Conservation (phyloP, 306 rosid genomes). For the Corylus americana region DNA sequence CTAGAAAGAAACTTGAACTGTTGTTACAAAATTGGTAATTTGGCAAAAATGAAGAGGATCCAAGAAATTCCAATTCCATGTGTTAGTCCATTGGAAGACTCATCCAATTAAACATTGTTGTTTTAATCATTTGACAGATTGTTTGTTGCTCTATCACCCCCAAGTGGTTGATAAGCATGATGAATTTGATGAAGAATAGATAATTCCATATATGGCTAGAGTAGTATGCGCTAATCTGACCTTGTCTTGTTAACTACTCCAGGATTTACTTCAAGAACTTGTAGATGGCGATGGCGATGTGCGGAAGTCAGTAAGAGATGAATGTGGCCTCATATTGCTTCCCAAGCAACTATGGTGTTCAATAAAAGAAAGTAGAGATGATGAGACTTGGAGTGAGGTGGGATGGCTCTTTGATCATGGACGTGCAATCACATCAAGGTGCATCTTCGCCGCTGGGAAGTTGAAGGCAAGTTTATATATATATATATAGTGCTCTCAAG, state of each 20-base stretch:
- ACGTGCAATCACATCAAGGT: constrained; percentile 69
- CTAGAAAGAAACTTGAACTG: background rate
- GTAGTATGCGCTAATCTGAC: background rate
- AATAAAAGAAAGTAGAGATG: constrained; percentile 50
- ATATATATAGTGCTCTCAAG: background rate
- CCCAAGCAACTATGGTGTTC: constrained; percentile 96
- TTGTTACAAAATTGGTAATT: background rate
- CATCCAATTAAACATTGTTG: background rate
- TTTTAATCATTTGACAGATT: background rate
- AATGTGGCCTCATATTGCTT: constrained; percentile 56
- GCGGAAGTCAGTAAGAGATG: constrained; percentile 56
- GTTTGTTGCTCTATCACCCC: background rate
- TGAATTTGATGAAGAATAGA: background rate
- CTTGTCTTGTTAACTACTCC: constrained; percentile 31
- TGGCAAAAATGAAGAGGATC: background rate
- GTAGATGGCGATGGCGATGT: constrained; percentile 34
- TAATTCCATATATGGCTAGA: background rate
- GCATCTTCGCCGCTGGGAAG: constrained; percentile 66
- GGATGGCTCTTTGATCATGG: constrained; percentile 88
- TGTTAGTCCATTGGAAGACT: background rate
- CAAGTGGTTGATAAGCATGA: background rate
- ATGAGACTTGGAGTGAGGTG: constrained; percentile 62
- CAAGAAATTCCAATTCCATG: background rate
- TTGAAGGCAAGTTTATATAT: constrained; percentile 64
- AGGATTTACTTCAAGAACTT: constrained; percentile 56